Evolutionary conservation across 176 grass and related monocot species (phyloP).

Genomic region (Bromus sterilis): DNA sequence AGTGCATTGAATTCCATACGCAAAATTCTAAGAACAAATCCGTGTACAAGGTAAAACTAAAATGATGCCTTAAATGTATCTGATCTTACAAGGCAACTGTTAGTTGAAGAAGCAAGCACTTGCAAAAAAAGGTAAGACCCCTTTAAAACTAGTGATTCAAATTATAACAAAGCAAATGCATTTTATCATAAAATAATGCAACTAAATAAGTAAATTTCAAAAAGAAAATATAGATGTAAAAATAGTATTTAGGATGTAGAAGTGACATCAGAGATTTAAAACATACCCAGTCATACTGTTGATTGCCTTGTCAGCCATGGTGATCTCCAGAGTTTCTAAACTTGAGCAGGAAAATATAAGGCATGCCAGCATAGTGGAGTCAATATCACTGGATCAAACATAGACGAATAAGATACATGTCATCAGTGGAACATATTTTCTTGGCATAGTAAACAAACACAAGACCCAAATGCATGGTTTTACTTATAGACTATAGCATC

Average conservation of each 20-base stretch:
- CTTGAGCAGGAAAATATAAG: constrained; percentile 63
- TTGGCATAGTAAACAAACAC: not conserved
- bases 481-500: not conserved
- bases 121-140: not conserved
- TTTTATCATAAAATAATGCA: not conserved
- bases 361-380: constrained; percentile 57
- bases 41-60: not conserved
- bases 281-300: constrained; percentile 88
- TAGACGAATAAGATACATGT: constrained; percentile 10
- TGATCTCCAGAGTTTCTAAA: constrained; percentile 82
- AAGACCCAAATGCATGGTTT: not conserved
- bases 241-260: not conserved
- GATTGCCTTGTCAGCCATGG: constrained; percentile 44
- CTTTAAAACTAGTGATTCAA: not conserved
- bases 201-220: not conserved
- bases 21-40: constrained; percentile 1
- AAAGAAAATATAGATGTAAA: not conserved
- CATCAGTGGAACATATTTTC: not conserved
- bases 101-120: not conserved
- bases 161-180: not conserved
- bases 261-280: not conserved
- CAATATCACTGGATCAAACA: constrained; percentile 71
- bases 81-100: not conserved
- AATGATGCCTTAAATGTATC: not conserved
- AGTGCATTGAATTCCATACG: not conserved